Percentiles rank a stretch among this genome's conserved stretches.
Conservation (phyloP, 257 asterid species). For the Fraxinus americana region DNA sequence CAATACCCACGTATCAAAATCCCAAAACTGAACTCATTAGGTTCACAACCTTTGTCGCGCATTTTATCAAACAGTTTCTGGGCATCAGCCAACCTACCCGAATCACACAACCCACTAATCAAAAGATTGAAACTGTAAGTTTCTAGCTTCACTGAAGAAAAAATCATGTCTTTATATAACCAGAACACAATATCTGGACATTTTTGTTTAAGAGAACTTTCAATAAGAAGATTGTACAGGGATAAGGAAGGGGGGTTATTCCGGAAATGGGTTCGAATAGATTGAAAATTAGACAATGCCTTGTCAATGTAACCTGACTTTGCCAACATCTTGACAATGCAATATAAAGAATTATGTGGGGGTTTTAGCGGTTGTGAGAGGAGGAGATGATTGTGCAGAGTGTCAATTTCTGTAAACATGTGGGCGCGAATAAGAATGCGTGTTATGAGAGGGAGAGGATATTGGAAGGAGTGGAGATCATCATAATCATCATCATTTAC, state of each 20-base stretch:
- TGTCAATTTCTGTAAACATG: constrained; percentile 64
- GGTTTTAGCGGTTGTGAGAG: constrained; percentile 28
- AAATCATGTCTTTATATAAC: constrained; percentile 68
- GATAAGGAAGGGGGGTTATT: constrained; percentile 48
- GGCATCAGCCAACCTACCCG: constrained; percentile 68
- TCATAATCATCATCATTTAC: background rate
- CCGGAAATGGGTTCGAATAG: constrained; percentile 52
- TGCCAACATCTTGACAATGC: constrained; percentile 53
- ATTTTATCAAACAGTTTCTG: constrained; percentile 74
- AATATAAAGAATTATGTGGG: constrained; percentile 36
- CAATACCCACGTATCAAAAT: constrained; percentile 86
- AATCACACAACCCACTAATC: constrained; percentile 60
- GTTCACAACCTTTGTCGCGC: constrained; percentile 69
- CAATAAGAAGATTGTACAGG: constrained; percentile 69
- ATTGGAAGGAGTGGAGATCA: constrained; percentile 28
- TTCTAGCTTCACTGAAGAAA: constrained; percentile 60
- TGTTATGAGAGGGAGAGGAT: constrained; percentile 49
- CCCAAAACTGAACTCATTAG: constrained; percentile 76
- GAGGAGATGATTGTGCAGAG: constrained; percentile 61
- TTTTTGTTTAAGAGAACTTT: constrained; percentile 35
- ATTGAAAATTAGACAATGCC: constrained; percentile 68
- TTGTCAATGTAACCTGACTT: constrained; percentile 42
- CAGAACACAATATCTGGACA: constrained; percentile 42
- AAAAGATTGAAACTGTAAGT: constrained; percentile 81
- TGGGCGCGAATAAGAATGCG: constrained; percentile 64